phyloP scores from a whole-genome alignment of 2,329 filamentous ascomycete species.

The Sporothrix sp. region DNA sequence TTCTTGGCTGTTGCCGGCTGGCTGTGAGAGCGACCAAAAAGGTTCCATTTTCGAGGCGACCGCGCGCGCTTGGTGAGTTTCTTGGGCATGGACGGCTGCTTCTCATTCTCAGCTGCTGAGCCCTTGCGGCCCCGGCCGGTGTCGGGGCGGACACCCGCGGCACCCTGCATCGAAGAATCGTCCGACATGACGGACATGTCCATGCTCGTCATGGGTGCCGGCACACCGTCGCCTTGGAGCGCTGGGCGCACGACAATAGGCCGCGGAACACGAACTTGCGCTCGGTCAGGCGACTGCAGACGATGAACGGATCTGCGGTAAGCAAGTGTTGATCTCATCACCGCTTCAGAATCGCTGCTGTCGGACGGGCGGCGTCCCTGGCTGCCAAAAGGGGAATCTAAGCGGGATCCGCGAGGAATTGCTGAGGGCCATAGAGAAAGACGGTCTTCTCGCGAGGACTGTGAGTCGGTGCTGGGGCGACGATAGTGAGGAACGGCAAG shows the following conservation, averaged over 20 bases:
- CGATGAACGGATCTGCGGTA: constrained; percentile 47
- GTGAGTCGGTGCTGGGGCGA: constrained; percentile 35
- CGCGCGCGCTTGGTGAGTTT: constrained; percentile 46
- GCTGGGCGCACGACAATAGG: constrained; percentile 38
- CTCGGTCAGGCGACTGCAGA: constrained; percentile 34
- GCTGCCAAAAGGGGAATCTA: constrained; percentile 19
- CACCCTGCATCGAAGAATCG: constrained; percentile 40
- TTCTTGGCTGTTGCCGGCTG: constrained; percentile 30
- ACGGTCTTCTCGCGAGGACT: constrained; percentile 32
- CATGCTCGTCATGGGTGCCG: constrained; percentile 45
- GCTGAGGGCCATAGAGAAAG: constrained; percentile 46
- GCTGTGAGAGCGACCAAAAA: constrained; percentile 48
- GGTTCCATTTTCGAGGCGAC: constrained; percentile 53
- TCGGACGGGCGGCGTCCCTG: constrained; percentile 40
- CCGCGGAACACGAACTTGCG: constrained; percentile 39
- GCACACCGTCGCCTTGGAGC: constrained; percentile 24
- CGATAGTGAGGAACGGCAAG: constrained; percentile 11
- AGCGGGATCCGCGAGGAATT: constrained; percentile 31
- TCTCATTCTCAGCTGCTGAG: not conserved
- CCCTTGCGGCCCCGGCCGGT: constrained; percentile 23
- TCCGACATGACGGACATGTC: constrained; percentile 50
- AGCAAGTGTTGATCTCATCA: constrained; percentile 42
- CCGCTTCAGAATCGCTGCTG: constrained; percentile 45
- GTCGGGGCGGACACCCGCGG: constrained; percentile 31
- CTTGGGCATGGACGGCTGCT: constrained; percentile 28